Conservation (phyloP, 805 yeast genomes). For the Jamesozyma rosinii region DNA sequence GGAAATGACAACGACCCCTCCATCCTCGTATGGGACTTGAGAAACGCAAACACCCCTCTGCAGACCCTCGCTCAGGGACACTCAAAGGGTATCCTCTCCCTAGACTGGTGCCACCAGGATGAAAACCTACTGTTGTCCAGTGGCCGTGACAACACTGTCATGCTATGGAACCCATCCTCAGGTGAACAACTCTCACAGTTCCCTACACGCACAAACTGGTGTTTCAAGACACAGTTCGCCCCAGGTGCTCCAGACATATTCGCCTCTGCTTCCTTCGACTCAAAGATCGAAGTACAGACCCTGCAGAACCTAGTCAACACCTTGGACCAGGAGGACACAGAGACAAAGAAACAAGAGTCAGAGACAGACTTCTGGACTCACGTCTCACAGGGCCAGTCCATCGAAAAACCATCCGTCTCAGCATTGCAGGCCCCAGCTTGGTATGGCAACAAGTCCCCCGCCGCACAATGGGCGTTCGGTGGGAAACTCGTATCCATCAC, state of each 20-base stretch:
- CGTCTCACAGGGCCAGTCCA: slow-evolving; percentile 56
- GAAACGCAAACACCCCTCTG: slow-evolving; percentile 90
- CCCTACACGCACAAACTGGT: slow-evolving; percentile 91
- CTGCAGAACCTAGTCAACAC: slow-evolving; percentile 53
- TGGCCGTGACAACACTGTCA: slow-evolving; percentile 82
- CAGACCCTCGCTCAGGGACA: slow-evolving; percentile 58
- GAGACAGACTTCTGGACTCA: slow-evolving; percentile 85
- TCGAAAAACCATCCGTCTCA: slow-evolving; percentile 60
- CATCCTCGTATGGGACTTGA: slow-evolving; percentile 84
- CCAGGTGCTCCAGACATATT: slow-evolving; percentile 82
- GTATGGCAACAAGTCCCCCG: slow-evolving; percentile 68
- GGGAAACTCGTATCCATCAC: slow-evolving; percentile 65
- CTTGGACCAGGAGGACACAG: slow-evolving; percentile 24
- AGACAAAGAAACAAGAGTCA: slow-evolving; percentile 26
- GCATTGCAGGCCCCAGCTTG: slow-evolving; percentile 78
- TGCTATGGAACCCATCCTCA: slow-evolving; percentile 80
- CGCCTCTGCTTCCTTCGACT: slow-evolving; percentile 83
- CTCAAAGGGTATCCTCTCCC: slow-evolving; percentile 73
- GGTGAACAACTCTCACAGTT: slow-evolving; percentile 73
- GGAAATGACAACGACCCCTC: slow-evolving; percentile 73
- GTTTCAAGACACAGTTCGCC: slow-evolving; percentile 80
- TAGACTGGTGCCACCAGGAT: slow-evolving; percentile 91
- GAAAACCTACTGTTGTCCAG: slow-evolving; percentile 71
- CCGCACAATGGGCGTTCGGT: slow-evolving; percentile 79
- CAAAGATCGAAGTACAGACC: slow-evolving; percentile 70